phyloP scores from a whole-genome alignment of 805 yeast genomes.

The Wickerhamomyces ciferrii region DNA sequence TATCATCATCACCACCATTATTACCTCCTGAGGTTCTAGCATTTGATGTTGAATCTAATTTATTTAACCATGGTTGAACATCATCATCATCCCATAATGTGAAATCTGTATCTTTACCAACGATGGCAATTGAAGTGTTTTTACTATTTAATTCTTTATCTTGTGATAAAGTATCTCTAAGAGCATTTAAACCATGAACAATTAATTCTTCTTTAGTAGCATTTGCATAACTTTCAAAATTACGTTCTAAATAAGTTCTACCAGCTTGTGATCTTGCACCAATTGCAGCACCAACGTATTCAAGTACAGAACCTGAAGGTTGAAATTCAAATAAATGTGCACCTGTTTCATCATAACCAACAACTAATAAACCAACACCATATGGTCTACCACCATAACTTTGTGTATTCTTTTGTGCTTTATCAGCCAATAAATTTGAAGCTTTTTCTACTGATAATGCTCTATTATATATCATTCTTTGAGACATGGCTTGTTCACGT shows the following conservation, averaged over 20 bases:
- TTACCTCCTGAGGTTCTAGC: slow-evolving; percentile 42
- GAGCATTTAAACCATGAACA: slow-evolving; percentile 80
- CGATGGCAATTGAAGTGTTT: slow-evolving; percentile 89
- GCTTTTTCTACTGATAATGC: slow-evolving; percentile 82
- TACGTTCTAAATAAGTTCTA: slow-evolving; percentile 89
- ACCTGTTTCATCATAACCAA: slow-evolving; percentile 91
- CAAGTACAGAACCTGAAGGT: slow-evolving; percentile 92
- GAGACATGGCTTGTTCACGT: slow-evolving; percentile 87
- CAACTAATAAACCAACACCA: slow-evolving; percentile 90
- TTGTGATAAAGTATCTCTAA: slow-evolving; percentile 90
- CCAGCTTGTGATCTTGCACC: slow-evolving; percentile 99
- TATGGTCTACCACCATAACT: slow-evolving; percentile 95
- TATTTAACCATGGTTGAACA: slow-evolving; percentile 78
- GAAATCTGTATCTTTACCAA: slow-evolving; percentile 76
- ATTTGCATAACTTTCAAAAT: slow-evolving; percentile 60
- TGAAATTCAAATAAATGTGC: slow-evolving; percentile 93
- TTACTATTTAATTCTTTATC: slow-evolving; percentile 83
- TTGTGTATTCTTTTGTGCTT: slow-evolving; percentile 96
- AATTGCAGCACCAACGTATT: slow-evolving; percentile 89
- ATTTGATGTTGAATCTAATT: slow-evolving; percentile 61
- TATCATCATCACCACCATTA: slow-evolving; percentile 20
- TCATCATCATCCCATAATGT: slow-evolving; percentile 77
- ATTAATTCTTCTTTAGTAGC: slow-evolving; percentile 68
- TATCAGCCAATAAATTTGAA: slow-evolving; percentile 83
- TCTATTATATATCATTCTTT: slow-evolving; percentile 79